phyloP scores from a whole-genome alignment of 176 grass and related monocot genomes.

The Carex pumila region DNA sequence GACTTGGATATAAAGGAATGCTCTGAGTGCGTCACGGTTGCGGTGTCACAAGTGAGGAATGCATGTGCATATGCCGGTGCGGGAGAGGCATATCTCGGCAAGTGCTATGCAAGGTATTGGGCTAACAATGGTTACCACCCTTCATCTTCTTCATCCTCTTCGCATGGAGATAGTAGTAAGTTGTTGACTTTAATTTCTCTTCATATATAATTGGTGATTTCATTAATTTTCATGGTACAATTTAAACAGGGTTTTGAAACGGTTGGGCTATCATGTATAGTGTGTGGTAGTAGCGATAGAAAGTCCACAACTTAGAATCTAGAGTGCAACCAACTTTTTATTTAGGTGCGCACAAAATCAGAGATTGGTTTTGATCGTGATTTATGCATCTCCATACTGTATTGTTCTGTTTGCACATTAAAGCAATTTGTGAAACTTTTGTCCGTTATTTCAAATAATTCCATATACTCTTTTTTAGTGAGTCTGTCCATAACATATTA shows the following conservation, averaged over 20 bases:
- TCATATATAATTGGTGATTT: slow-evolving; percentile 11
- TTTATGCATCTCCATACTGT: not conserved
- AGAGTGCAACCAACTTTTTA: not conserved
- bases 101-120: slow-evolving; percentile 91
- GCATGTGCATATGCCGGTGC: slow-evolving; percentile 42
- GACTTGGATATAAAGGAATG: slow-evolving; percentile 58
- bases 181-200: not conserved
- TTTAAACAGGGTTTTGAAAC: not conserved
- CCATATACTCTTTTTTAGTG: no score
- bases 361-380: not conserved
- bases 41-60: slow-evolving; percentile 49
- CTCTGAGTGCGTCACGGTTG: slow-evolving; percentile 62
- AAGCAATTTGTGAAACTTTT: not conserved
- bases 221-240: not conserved
- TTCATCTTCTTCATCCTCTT: not conserved
- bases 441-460: not conserved
- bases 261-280: not conserved
- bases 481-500: no score
- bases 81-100: slow-evolving; percentile 82
- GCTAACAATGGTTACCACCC: slow-evolving; percentile 37
- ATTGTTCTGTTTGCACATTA: not conserved
- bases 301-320: not conserved
- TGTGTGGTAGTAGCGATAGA: not conserved
- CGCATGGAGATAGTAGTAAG: slow-evolving; percentile 16
- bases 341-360: not conserved